Evolutionary conservation across 352 stramenopile genomes (phyloP).

Genomic region (Pythium scleroteichum): DNA sequence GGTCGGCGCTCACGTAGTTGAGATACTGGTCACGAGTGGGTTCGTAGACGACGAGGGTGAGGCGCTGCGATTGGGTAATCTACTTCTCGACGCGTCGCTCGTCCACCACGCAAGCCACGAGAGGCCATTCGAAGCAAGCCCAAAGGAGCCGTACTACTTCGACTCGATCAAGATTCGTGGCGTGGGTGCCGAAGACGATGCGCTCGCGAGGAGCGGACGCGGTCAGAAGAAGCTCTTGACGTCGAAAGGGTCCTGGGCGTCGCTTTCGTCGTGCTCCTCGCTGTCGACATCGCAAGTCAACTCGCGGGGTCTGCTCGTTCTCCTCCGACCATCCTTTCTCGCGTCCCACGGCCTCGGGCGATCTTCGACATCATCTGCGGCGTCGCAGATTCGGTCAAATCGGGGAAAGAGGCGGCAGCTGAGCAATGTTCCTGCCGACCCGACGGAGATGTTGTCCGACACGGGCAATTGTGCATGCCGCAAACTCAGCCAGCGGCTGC

Average conservation of each 20-base stretch:
- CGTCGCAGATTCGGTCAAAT: background rate
- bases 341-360: background rate
- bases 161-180: constrained; percentile 7
- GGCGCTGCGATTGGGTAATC: constrained; percentile 29
- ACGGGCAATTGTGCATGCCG: constrained; percentile 35
- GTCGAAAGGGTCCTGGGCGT: background rate
- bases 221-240: background rate
- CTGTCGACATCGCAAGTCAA: background rate
- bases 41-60: constrained; percentile 17
- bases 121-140: constrained; percentile 15
- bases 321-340: background rate
- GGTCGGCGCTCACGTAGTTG: background rate
- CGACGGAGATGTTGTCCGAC: constrained; percentile 15
- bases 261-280: background rate
- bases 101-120: constrained; percentile 26
- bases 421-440: constrained; percentile 3
- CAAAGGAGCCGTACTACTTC: constrained; percentile 22
- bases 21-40: constrained; percentile 6
- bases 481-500: constrained; percentile 41
- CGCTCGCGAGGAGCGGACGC: background rate
- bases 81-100: constrained; percentile 22
- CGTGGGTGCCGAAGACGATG: background rate
- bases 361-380: background rate
- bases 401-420: background rate
- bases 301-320: background rate